Conservation (phyloP, 257 asterid genomes). For the Craterostigma plantagineum region DNA sequence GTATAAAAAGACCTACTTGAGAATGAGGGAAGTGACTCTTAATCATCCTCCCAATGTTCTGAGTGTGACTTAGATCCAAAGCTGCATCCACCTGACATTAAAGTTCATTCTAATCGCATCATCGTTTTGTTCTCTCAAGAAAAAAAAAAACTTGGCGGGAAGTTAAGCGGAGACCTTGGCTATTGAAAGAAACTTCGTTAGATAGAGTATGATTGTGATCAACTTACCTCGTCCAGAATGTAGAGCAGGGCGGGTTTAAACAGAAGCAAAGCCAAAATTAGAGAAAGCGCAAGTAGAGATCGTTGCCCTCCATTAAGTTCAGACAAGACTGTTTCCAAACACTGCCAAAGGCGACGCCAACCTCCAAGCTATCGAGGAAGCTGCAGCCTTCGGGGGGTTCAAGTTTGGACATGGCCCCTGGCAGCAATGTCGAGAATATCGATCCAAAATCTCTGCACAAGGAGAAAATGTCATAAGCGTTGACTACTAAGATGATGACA, state of each 20-base stretch:
- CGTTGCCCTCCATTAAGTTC: constrained; percentile 99
- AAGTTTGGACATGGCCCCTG: constrained; percentile 87
- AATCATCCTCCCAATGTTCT: no score
- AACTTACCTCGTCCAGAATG: constrained; percentile 82
- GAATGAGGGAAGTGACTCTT: no score
- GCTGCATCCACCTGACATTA: no score
- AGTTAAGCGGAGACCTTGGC: no score
- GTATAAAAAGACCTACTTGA: no score
- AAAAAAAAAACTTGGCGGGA: no score
- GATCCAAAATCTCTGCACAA: constrained; percentile 90
- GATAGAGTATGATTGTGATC: no score
- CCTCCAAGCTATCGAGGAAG: constrained; percentile 91
- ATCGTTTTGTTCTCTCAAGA: no score
- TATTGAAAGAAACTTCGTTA: no score
- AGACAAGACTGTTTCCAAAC: constrained; percentile 97
- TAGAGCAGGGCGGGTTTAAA: constrained; percentile 96
- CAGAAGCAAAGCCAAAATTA: constrained; percentile 86
- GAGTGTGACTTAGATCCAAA: no score
- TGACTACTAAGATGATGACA: no score
- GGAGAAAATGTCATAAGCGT: constrained; percentile 8
- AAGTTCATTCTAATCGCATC: no score
- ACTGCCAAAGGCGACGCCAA: constrained; percentile 84
- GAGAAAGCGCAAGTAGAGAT: constrained; percentile 87
- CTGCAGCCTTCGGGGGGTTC: constrained; percentile 93
- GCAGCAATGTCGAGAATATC: constrained; percentile 86